Base-by-base conservation (phyloP, 305 asterid genomes). In the Fraxinus albicans region DNA sequence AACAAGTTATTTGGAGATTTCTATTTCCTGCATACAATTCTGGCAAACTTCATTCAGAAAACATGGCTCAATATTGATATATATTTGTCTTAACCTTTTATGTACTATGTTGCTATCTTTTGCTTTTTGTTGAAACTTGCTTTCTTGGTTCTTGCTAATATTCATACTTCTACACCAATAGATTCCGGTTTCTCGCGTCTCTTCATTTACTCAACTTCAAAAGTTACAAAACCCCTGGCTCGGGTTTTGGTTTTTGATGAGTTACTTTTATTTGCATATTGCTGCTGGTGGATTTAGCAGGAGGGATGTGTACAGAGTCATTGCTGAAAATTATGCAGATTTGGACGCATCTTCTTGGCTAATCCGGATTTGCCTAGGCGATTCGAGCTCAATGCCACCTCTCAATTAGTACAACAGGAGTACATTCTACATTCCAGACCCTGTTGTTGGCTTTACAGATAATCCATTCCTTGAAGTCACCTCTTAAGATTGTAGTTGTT, bases 391-490 rank as follows among this genome's bases (percentile, higher is more conserved):
- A 10, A 79, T 25, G 63, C 35, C 55, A 3, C 72, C 72, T 12
- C 81, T 75, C 17, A 75, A 79, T 70, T 63, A 75, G 73, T 76
- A 67, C 9, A 25, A 42, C 7, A 21, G 65, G 33, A 81, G 58
- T 21, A 79, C 84, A 27, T 83, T 83, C 42, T 84, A 75, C 19
- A 38, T 15, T 34, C 40, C 29, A 0, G 81, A 79, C 35, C 80
- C 84, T 12, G 74, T 79, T 25, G 83, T 79, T 25, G 86, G 83
- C 10, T 84, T 79, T 67, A 84, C 84, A n/a, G 81, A 79, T 15
- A 79, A 79, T 13, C 83, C 81, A 63, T 84, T 79, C 29, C 81
- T 83, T 31, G 80, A 83, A 21, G 21, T 55, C 65, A 53, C 23
- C 5, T 7, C 3, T 17, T n/a, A n/a, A n/a, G 25, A 55, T n/a